phyloP scores from a whole-genome alignment of 805 yeast species.

The Groenewaldozyma tartarivorans region DNA sequence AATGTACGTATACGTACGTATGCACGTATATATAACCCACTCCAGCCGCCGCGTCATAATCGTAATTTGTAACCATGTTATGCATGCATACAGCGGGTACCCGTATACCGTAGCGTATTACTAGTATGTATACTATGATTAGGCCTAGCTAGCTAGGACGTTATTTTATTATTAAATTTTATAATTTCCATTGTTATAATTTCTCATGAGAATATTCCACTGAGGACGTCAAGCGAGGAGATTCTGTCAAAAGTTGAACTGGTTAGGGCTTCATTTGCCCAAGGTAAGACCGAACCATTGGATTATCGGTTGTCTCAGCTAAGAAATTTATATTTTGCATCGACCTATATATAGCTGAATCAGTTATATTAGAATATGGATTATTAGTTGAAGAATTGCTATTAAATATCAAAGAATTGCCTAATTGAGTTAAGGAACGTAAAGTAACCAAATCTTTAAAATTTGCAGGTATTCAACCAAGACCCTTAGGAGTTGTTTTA shows the following conservation, averaged over 20 bases:
- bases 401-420: constrained; percentile 48
- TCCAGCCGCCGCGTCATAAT: too few relatives aligned
- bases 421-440: constrained; percentile 51
- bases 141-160: too few relatives aligned
- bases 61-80: too few relatives aligned
- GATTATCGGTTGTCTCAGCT: constrained; percentile 53
- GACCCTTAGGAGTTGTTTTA: constrained; percentile 54
- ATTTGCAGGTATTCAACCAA: too few relatives aligned
- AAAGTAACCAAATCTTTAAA: too few relatives aligned
- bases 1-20: too few relatives aligned
- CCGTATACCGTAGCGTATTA: too few relatives aligned
- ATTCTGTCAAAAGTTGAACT: constrained; percentile 40
- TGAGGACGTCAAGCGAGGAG: constrained; percentile 35
- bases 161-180: too few relatives aligned
- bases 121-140: too few relatives aligned
- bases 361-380: constrained; percentile 48
- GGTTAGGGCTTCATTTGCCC: constrained; percentile 34
- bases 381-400: constrained; percentile 46
- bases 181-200: too few relatives aligned
- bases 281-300: constrained; percentile 41
- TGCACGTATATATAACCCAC: too few relatives aligned
- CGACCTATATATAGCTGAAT: constrained; percentile 61
- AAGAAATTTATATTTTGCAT: constrained; percentile 53
- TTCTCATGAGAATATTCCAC: constrained; percentile 13
- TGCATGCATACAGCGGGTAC: too few relatives aligned